These are phyloP conservation scores for Leucoagaricus sp. DNA, from an alignment of 1,284 basidiomycete genomes.

Conservation along the genomic window DNA sequence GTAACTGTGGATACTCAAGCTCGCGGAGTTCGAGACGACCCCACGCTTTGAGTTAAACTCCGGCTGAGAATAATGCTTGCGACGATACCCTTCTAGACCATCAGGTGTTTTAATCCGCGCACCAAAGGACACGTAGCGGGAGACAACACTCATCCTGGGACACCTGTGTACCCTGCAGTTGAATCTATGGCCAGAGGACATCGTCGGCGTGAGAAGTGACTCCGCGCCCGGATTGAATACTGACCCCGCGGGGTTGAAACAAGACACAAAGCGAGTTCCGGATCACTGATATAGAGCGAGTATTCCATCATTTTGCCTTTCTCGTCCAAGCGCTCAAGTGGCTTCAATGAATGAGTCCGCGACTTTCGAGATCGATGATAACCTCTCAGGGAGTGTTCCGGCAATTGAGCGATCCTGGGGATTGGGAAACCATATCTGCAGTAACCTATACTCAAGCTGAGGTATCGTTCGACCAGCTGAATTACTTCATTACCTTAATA, in stretches of 20 bases:
- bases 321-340: no score
- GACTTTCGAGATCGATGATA: no score
- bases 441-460: neutral
- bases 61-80: neutral
- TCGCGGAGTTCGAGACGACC: neutral
- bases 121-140: no score
- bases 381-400: neutral
- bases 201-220: neutral
- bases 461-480: neutral
- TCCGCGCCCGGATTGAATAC: neutral
- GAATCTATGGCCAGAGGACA: neutral
- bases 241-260: no score
- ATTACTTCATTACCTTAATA: neutral
- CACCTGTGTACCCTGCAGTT: neutral
- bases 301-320: no score
- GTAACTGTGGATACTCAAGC: no score
- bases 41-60: neutral
- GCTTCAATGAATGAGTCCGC: no score
- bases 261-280: neutral
- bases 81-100: neutral
- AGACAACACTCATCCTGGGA: no score
- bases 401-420: neutral
- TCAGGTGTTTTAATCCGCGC: no score
- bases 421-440: neutral
- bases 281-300: neutral